A percentile compares a stretch with the other conserved stretches of the same genome.
Evolutionary conservation across 1,284 basidiomycete species (phyloP).

Genomic region (Flammula alnicola): DNA sequence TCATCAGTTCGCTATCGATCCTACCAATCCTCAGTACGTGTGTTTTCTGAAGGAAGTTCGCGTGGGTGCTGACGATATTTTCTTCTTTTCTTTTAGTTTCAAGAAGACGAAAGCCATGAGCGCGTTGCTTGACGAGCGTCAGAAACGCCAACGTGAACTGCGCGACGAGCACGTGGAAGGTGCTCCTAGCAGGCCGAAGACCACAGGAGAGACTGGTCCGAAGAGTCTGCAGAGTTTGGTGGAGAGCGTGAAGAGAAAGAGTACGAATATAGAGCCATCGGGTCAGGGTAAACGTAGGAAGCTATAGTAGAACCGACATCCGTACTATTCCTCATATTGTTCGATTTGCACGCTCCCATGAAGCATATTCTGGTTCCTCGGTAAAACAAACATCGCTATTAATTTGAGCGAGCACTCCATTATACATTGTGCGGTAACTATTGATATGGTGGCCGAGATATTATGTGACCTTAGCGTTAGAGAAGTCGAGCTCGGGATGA

Average conservation of each 20-base stretch:
- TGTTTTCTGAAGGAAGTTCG: not conserved
- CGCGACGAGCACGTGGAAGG: conserved; percentile 27
- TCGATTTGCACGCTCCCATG: not conserved
- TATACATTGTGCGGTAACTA: not conserved
- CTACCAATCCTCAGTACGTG: conserved; percentile 90
- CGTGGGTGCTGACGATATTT: conserved; percentile 12
- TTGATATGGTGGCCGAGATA: not conserved
- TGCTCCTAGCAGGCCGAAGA: conserved; percentile 19
- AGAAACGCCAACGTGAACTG: conserved; percentile 57
- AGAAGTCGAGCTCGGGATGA: conserved; percentile 95
- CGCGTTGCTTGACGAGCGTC: conserved; percentile 75
- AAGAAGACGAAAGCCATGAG: conserved; percentile 90
- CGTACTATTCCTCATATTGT: not conserved
- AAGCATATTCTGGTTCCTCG: too few relatives aligned
- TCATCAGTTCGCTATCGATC: conserved; percentile 94
- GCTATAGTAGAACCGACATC: conserved; percentile 30
- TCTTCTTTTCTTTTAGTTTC: conserved; percentile 56
- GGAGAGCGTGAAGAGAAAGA: conserved; percentile 87
- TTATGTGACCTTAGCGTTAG: conserved; percentile 85
- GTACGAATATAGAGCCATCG: conserved; percentile 34
- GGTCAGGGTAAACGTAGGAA: conserved; percentile 62
- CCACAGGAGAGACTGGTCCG: conserved; percentile 26
- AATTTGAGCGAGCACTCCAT: too few relatives aligned
- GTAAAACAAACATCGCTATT: too few relatives aligned
- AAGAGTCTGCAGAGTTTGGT: conserved; percentile 70